Base-by-base conservation (phyloP, 139 green algal genomes). In the Trebouxia sp. region DNA sequence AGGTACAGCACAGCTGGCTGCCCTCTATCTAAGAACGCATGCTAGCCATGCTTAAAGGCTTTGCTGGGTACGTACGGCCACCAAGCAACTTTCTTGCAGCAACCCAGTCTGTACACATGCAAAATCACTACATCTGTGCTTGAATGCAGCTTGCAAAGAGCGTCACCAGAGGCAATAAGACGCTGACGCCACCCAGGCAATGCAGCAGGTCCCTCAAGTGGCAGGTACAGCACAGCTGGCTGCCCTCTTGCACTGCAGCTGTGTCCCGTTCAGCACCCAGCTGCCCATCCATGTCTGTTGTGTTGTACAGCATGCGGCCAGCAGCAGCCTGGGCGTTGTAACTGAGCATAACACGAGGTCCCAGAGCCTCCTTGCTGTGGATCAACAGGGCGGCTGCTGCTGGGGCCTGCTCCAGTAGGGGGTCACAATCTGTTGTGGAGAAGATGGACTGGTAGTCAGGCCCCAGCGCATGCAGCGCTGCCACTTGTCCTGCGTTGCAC, bases 171-270 rank as follows among this genome's bases (percentile, higher is more conserved):
- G 88, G 86, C 22, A 92, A 66, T 35, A 92, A 75, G 1, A 84
- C 79, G 0, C 79, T 24, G 24, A 92, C 62, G 41, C 88, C 88
- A 1, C 86, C 86, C 69, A 92, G 84, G 81, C 86, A 89, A 80
- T 86, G 84, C 65, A 92, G 77, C 42, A 92, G 76, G 74, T 87
- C 84, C 5, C 56, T 58, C 5, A 85, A 80, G 75, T 85, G 81
- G 17, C 70, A 69, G 22, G 88, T 88, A 56, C 80, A 80, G 80
- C 88, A 92, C 45, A 89, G 81, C 74, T 83, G 76, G 1, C 75
- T 88, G 50, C 82, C 82, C 20, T 87, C 67, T 65, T 87, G 79
- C 37, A 90, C 43, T 1, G 84, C 77, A 4, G 82, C 86, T 22
- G 76, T 80, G 53, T 78, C 65, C 24, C 80, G 65, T 53, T 65